Evolutionary conservation across 2,329 filamentous ascomycete genomes (phyloP), one percentile per base, ranked within the genome.

Genomic region (Fusarium sp.): DNA sequence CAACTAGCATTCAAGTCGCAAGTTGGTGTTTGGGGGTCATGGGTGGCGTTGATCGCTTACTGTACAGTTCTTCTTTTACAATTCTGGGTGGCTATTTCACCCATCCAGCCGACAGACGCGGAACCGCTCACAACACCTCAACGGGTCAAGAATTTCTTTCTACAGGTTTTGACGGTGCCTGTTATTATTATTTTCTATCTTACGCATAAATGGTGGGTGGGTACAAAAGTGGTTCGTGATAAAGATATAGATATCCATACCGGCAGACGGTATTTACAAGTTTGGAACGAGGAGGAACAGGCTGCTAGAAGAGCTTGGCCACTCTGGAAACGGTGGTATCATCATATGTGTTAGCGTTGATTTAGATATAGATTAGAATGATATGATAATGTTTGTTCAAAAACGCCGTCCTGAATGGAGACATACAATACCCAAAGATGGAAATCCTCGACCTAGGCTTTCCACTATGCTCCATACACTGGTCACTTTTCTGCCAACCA

Each of bases 181-280:
- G 88, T 93, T 59, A 87, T 93, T 23, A 68, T 89, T 7, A 67
- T 84, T 13, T 92, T 90, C 78, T 97, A 93, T 78, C 42, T 93
- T 6, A 83, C 79, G 0, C 95, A 97, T 79, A 97, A 97, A 80
- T 14, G 95, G 18, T 91, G 84, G 79, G 91, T 88, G 77, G 84
- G 84, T 58, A 97, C 94, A 2, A 82, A 84, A 4, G 83, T 93
- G 55, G 85, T 97, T 46, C 83, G 86, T 18, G 80, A 86, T 37
- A 83, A 86, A 49, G 90, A 96, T 66, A 97, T 98, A 89, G 94
- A 98, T 80, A 81, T 98, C 66, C 87, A 91, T 64, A 97, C 94
- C 0, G 95, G 95, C 2, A 88, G 93, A 40, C 85, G 94, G 28
- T 93, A 97, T 75, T 86, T 97, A 57, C 94, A 97, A 77, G 81